phyloP scores from a whole-genome alignment of 176 grass and related monocot genomes.

The Cenchrus fungigraminus region DNA sequence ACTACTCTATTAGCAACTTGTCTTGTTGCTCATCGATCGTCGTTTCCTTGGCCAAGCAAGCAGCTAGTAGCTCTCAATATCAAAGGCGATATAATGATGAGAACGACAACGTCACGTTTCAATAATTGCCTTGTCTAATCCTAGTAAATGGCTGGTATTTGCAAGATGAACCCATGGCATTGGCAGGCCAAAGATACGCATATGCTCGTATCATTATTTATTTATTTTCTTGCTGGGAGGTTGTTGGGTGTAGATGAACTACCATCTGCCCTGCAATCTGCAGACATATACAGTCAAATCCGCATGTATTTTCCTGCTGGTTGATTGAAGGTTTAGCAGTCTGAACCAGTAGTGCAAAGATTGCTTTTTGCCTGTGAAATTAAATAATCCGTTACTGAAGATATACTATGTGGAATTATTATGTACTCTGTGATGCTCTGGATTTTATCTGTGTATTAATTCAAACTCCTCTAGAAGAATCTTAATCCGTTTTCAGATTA shows the following conservation, averaged over 20 bases:
- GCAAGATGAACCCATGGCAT: background rate
- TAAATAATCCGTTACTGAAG: background rate
- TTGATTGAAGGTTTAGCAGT: background rate
- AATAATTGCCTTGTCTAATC: background rate
- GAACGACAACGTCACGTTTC: conserved; percentile 35
- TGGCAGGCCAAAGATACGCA: conserved; percentile 41
- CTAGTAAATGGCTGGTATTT: background rate
- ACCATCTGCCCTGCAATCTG: background rate
- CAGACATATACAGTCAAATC: background rate
- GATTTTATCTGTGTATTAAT: background rate
- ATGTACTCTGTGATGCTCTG: background rate
- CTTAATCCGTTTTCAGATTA: background rate
- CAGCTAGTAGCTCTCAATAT: background rate
- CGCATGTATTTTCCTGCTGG: background rate
- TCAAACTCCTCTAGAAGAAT: background rate
- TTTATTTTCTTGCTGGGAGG: background rate
- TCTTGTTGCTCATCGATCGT: background rate
- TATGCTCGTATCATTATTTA: conserved; percentile 24
- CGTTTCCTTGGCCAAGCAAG: conserved; percentile 11
- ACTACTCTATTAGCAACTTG: conserved; percentile 2
- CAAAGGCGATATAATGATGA: background rate
- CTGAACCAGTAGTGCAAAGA: background rate
- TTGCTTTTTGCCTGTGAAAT: background rate
- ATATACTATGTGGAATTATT: background rate
- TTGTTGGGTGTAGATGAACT: conserved; percentile 22